Evolutionary conservation across 768 basidiomycete genomes (phyloP), one percentile per base, ranked within the genome.

Genomic region (Lactarius hatsudake): DNA sequence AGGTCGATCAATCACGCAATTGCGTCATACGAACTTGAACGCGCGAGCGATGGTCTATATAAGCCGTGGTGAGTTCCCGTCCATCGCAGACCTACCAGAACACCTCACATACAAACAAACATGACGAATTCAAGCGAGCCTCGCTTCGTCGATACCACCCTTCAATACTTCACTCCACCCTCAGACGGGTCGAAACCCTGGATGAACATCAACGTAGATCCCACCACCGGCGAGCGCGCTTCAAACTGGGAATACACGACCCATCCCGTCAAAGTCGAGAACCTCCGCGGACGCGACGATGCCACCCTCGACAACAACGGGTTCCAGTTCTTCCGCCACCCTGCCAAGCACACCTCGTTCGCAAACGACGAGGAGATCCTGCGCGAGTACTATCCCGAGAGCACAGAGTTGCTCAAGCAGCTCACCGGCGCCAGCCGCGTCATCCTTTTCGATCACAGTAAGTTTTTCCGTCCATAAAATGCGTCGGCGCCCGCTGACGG

Each of bases 401-500:
- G 83, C 70, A 77, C 80, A 20, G 83, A 83, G 71, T 76, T 87
- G 56, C 73, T 88, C 54, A 87, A 88, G 77, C 74, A 83, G 66
- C 63, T 84, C 12, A 87, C 87, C 0, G 86, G 88, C 3, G 88
- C 87, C 0, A 83, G 78, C 69, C 78, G 80, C 30, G 84, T 86
- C 13, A 82, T 87, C n/a, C 62, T 87, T 18, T 89, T 89, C 69
- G 86, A 88, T 70, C 87, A 88, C 71, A 87, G 87, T 86, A 64
- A 62, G 86, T 72, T n/a, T 28, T 23, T 40, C 36, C 36, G 9
- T 36, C 32, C 32, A 13, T 30, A n/a, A 13, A 10, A 61, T 56
- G 23, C 15, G 45, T 23, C 36, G 32, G 5, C 9, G 30, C 34
- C 8, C 54, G 26, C 12, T 6, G 34, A 30, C 43, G 20, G 20